Percentiles rank a stretch among this genome's conserved stretches.
phyloP scores from a whole-genome alignment of 352 stramenopile genomes.

The Phytophthora hibernalis region DNA sequence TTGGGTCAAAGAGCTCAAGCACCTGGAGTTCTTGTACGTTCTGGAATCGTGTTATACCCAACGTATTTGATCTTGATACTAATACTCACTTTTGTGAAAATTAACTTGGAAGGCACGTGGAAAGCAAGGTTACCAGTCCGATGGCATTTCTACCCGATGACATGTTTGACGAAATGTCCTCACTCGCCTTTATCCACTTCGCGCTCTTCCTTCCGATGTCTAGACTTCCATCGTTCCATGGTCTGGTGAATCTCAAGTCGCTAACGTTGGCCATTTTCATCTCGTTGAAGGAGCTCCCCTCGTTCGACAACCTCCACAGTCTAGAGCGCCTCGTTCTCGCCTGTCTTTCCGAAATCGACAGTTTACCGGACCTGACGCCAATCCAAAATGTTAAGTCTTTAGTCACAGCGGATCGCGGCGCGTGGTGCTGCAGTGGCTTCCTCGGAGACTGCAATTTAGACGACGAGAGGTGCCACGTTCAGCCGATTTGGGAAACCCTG shows the following conservation, averaged over 20 bases:
- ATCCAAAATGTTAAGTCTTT: conserved; percentile 11
- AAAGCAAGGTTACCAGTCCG: too few relatives aligned
- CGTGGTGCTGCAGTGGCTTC: neutral
- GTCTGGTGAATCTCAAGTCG: conserved; percentile 27
- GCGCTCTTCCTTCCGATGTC: conserved; percentile 4
- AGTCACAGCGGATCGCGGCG: neutral
- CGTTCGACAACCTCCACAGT: conserved; percentile 11
- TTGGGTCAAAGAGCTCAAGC: conserved; percentile 35
- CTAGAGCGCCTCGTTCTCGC: conserved; percentile 20
- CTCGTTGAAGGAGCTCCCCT: conserved; percentile 6
- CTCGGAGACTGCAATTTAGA: neutral
- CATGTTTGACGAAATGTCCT: conserved; percentile 31
- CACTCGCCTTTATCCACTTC: conserved; percentile 35
- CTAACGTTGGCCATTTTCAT: conserved; percentile 18
- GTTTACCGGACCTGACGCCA: conserved; percentile 14
- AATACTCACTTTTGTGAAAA: too few relatives aligned
- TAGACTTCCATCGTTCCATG: conserved; percentile 18
- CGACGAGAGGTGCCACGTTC: neutral
- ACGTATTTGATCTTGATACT: too few relatives aligned
- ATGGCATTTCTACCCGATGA: conserved; percentile 1
- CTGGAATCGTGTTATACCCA: conserved; percentile 12
- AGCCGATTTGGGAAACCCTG: neutral
- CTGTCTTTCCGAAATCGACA: conserved; percentile 5
- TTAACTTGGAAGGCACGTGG: too few relatives aligned
- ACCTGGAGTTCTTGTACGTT: conserved; percentile 39